These are phyloP conservation scores for Barnettozyma vustinii DNA, from an alignment of 805 yeast species.

Conservation along the genomic window DNA sequence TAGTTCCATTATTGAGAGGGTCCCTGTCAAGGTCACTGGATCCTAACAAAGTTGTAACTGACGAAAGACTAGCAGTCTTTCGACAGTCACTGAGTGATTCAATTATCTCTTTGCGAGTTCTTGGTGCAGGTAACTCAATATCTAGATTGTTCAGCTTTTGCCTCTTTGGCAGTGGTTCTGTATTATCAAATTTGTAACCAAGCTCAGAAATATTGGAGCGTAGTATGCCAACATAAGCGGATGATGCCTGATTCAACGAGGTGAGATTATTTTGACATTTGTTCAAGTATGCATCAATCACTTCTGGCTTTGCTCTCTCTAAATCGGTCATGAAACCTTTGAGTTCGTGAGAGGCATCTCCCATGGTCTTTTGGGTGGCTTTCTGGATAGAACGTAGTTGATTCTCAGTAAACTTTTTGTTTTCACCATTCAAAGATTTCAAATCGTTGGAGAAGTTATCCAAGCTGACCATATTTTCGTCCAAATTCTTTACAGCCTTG, in stretches of 20 bases:
- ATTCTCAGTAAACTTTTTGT: conserved; percentile 11
- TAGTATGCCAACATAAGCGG: conserved; percentile 2
- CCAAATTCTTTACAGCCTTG: conserved; percentile 6
- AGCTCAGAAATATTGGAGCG: conserved; percentile 2
- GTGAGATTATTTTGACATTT: conserved; percentile 7
- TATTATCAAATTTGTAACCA: conserved; percentile 9
- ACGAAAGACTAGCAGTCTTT: neutral
- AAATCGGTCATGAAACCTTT: conserved; percentile 10
- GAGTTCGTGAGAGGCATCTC: conserved; percentile 11
- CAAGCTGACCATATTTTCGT: conserved; percentile 9
- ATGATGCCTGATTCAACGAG: conserved; percentile 5
- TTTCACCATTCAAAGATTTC: conserved; percentile 12
- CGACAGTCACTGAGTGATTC: neutral
- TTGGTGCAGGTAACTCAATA: conserved; percentile 10
- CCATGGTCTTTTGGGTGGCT: conserved; percentile 11
- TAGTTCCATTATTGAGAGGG: neutral
- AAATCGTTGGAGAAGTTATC: conserved; percentile 10
- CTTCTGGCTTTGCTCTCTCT: conserved; percentile 12
- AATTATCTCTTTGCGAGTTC: conserved; percentile 14
- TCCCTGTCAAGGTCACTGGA: neutral
- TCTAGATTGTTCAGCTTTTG: conserved; percentile 12
- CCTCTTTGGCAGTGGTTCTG: conserved; percentile 16
- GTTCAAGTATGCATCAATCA: conserved; percentile 14
- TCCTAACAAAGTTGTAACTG: neutral
- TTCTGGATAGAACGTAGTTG: conserved; percentile 13